These are phyloP conservation scores for Coniochaeta prunicola DNA, from an alignment of 2,329 filamentous ascomycete genomes.

Conservation along the genomic window DNA sequence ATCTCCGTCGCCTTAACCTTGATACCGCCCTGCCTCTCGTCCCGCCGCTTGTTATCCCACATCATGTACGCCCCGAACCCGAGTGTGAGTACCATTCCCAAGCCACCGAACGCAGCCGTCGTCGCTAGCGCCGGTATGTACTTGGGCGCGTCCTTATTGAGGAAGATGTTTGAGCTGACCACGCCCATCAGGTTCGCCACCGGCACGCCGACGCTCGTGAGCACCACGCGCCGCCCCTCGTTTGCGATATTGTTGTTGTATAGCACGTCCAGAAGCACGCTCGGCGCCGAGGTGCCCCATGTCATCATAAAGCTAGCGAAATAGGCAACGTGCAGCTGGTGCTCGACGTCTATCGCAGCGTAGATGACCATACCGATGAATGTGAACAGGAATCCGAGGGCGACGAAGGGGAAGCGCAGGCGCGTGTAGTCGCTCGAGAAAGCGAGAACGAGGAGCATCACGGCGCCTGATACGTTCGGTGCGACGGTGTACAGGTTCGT, in stretches of 20 bases:
- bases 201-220: constrained; percentile 67
- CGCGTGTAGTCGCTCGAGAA: constrained; percentile 61
- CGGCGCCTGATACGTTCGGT: constrained; percentile 67
- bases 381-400: constrained; percentile 64
- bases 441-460: constrained; percentile 64
- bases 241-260: constrained; percentile 81
- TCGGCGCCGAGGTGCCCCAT: constrained; percentile 70
- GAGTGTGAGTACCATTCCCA: constrained; percentile 46
- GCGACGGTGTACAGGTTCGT: constrained; percentile 71
- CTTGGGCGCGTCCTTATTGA: constrained; percentile 53
- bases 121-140: constrained; percentile 61
- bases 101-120: constrained; percentile 56
- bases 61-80: constrained; percentile 57
- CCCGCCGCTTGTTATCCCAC: constrained; percentile 54
- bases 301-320: constrained; percentile 78
- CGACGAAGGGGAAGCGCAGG: constrained; percentile 66
- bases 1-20: constrained; percentile 48
- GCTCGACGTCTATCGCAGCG: constrained; percentile 57
- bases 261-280: constrained; percentile 55
- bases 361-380: constrained; percentile 76
- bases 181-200: constrained; percentile 72
- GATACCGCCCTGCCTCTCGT: constrained; percentile 43
- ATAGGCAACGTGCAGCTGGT: constrained; percentile 60
- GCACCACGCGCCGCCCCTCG: constrained; percentile 61
- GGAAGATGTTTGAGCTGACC: constrained; percentile 62